These are phyloP conservation scores for Diaporthe ampelina DNA, from an alignment of 2,329 filamentous ascomycete genomes.

Conservation along the genomic window DNA sequence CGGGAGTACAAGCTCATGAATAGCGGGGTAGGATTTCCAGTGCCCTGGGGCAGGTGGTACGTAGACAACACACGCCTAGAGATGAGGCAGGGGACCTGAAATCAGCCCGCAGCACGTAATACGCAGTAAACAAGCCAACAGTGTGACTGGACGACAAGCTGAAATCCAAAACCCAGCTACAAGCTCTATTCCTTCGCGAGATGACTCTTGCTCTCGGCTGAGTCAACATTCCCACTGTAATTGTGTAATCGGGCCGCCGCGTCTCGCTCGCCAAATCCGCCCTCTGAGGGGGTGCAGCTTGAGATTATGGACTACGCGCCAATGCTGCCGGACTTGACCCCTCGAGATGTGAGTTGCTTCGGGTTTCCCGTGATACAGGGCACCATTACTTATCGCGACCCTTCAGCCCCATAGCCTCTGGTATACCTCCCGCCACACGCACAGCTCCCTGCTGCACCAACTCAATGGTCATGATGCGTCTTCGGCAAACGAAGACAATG, in stretches of 20 bases:
- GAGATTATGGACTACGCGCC: constrained; percentile 71
- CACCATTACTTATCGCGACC: constrained; percentile 42
- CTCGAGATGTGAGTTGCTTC: constrained; percentile 72
- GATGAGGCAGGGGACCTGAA: background rate
- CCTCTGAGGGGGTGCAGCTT: constrained; percentile 5
- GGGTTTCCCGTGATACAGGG: background rate
- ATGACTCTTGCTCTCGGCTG: background rate
- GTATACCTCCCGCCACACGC: constrained; percentile 76
- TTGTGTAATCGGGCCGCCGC: background rate
- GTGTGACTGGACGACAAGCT: too few species aligned
- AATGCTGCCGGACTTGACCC: constrained; percentile 76
- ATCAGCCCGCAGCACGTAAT: background rate
- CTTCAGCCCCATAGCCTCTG: constrained; percentile 78
- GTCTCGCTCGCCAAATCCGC: background rate
- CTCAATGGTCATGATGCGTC: constrained; percentile 37
- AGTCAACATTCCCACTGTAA: background rate
- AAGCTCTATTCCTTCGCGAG: background rate
- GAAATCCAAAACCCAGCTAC: background rate
- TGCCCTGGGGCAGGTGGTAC: background rate
- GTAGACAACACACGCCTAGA: background rate
- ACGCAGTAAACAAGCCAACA: background rate
- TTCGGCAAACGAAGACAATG: constrained; percentile 44
- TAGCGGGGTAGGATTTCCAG: constrained; percentile 7
- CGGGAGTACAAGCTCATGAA: background rate
- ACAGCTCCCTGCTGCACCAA: constrained; percentile 46